A percentile compares a stretch with the other conserved stretches of the same genome.
These are phyloP conservation scores for Arthrinium puccinioides DNA, from an alignment of 2,329 filamentous ascomycete genomes.

Conservation along the genomic window DNA sequence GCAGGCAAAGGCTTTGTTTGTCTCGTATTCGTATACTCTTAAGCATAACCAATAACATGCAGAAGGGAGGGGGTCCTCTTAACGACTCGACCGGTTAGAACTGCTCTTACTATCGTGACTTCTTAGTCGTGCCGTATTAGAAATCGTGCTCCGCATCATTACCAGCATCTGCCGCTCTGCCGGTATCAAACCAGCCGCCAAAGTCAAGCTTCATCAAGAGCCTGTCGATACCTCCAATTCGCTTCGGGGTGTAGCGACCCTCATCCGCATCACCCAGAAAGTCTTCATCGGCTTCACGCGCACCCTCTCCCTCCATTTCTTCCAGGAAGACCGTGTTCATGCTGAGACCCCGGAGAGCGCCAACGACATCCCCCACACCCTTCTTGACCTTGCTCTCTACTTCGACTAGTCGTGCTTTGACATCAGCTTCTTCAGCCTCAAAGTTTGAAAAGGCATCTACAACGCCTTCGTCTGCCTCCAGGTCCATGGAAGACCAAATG, in stretches of 20 bases:
- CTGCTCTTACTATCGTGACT: no score
- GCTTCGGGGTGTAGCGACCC: slow-evolving; percentile 58
- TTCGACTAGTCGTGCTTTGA: slow-evolving; percentile 55
- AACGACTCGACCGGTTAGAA: no score
- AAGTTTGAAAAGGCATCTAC: slow-evolving; percentile 69
- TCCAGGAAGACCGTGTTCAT: slow-evolving; percentile 35
- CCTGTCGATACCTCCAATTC: slow-evolving; percentile 73
- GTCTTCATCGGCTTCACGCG: slow-evolving; percentile 15
- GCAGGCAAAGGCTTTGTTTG: no score
- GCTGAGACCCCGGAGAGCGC: slow-evolving; percentile 38
- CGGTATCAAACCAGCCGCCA: slow-evolving; percentile 45
- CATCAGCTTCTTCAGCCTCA: slow-evolving; percentile 62
- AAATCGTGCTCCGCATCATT: background rate
- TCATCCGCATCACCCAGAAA: slow-evolving; percentile 19
- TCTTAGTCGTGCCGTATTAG: no score
- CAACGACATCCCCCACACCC: slow-evolving; percentile 62
- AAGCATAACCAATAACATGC: no score
- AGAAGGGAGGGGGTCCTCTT: no score
- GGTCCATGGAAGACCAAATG: slow-evolving; percentile 71
- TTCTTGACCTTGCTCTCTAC: slow-evolving; percentile 58
- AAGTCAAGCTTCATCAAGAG: slow-evolving; percentile 87
- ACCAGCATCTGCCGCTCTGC: slow-evolving; percentile 14
- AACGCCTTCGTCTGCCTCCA: slow-evolving; percentile 76
- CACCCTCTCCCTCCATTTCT: slow-evolving; percentile 29
- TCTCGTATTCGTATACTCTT: no score